A percentile compares a stretch with the other conserved stretches of the same genome.
These are phyloP conservation scores for Dictyophora rubrovolvata DNA, from an alignment of 768 basidiomycete genomes.

Conservation along the genomic window DNA sequence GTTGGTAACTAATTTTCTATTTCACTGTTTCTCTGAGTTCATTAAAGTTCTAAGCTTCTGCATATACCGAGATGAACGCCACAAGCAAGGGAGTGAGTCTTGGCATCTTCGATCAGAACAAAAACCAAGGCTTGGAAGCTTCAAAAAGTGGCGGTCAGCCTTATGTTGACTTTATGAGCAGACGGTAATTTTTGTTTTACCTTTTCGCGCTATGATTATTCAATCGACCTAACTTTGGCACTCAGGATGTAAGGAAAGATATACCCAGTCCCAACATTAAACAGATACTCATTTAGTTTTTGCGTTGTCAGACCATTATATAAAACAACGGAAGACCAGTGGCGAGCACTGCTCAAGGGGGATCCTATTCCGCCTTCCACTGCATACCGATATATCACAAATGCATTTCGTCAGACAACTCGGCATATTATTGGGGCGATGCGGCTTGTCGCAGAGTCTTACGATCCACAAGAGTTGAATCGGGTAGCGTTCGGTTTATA, in stretches of 20 bases:
- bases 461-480: slow-evolving; percentile 48
- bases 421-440: slow-evolving; percentile 71
- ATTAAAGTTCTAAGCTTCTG: slow-evolving; percentile 49
- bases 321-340: slow-evolving; percentile 55
- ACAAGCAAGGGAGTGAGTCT: slow-evolving; percentile 75
- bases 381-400: slow-evolving; percentile 80
- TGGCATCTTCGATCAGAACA: slow-evolving; percentile 57
- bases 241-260: slow-evolving; percentile 30
- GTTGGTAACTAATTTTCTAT: slow-evolving; percentile 47
- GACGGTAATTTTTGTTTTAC: slow-evolving; percentile 33
- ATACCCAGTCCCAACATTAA: background rate
- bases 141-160: slow-evolving; percentile 56
- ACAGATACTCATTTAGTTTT: slow-evolving; percentile 1
- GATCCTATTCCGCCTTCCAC: slow-evolving; percentile 56
- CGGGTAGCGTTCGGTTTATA: slow-evolving; percentile 69
- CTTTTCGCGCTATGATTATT: background rate
- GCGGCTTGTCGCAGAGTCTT: slow-evolving; percentile 55
- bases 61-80: slow-evolving; percentile 90
- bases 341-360: slow-evolving; percentile 74
- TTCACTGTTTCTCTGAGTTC: background rate
- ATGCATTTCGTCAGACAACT: slow-evolving; percentile 69
- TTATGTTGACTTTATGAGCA: slow-evolving; percentile 78
- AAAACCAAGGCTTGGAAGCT: slow-evolving; percentile 46
- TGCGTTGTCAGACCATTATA: slow-evolving; percentile 58
- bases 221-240: background rate